Conservation (phyloP, 2,329 filamentous ascomycete species). For the Tympanopsis confertula region DNA sequence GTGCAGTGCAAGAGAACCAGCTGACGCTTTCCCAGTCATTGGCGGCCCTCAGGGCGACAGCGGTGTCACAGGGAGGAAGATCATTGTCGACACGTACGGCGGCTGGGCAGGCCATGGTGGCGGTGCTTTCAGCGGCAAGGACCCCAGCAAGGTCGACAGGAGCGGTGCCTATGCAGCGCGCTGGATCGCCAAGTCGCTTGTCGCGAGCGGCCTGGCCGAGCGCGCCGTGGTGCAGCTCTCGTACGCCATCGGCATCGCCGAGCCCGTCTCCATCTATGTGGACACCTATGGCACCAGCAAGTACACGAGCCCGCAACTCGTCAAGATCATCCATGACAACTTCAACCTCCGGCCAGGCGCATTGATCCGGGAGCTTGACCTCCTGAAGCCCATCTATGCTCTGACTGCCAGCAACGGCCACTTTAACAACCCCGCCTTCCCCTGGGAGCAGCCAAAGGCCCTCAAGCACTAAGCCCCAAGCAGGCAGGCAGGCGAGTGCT, state of each 20-base stretch:
- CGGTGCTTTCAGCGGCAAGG: slow-evolving; percentile 30
- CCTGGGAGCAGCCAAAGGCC: slow-evolving; percentile 94
- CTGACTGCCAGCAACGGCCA: slow-evolving; percentile 99
- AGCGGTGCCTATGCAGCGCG: slow-evolving; percentile 94
- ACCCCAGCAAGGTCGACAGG: slow-evolving; percentile 57
- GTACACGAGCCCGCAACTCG: slow-evolving; percentile 82
- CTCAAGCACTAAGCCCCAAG: no score
- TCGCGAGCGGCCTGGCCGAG: slow-evolving; percentile 76
- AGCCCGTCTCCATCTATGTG: slow-evolving; percentile 95
- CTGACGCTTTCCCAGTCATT: no score
- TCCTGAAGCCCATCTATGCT: slow-evolving; percentile 94
- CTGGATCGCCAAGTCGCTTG: slow-evolving; percentile 98
- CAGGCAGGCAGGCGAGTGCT: no score
- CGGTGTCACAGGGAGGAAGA: slow-evolving; percentile 97
- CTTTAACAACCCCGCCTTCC: slow-evolving; percentile 97
- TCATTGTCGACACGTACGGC: slow-evolving; percentile 99
- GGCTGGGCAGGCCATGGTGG: slow-evolving; percentile 99
- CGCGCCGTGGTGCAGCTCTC: slow-evolving; percentile 94
- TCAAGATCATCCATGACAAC: slow-evolving; percentile 87
- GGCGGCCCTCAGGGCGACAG: slow-evolving; percentile 98
- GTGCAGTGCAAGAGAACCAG: no score
- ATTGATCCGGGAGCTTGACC: slow-evolving; percentile 92
- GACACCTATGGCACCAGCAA: slow-evolving; percentile 92
- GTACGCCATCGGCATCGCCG: slow-evolving; percentile 96
- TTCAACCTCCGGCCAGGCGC: slow-evolving; percentile 97